Evolutionary conservation across 2,329 filamentous ascomycete genomes (phyloP).

Genomic region (Phaeophleospora eucalypticola): DNA sequence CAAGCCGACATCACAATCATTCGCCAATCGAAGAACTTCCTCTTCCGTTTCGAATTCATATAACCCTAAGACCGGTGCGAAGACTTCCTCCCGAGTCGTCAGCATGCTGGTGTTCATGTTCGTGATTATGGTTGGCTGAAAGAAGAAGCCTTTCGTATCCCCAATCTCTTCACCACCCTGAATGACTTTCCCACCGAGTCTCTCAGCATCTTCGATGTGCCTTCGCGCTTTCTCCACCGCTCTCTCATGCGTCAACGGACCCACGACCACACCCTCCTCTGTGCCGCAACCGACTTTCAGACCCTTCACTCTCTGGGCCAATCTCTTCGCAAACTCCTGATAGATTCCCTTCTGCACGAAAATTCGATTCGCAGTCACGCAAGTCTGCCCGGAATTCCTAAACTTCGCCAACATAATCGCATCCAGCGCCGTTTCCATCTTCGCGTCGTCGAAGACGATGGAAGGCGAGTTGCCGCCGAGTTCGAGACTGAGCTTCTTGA

Average conservation of each 20-base stretch:
- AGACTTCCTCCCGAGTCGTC: constrained; percentile 84
- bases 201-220: constrained; percentile 74
- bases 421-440: constrained; percentile 27
- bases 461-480: constrained; percentile 33
- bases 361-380: constrained; percentile 43
- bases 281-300: constrained; percentile 19
- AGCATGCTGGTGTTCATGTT: constrained; percentile 83
- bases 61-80: constrained; percentile 85
- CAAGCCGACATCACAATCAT: constrained; percentile 76
- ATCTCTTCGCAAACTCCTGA: constrained; percentile 51
- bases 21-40: constrained; percentile 81
- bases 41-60: constrained; percentile 86
- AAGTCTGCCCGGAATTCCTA: constrained; percentile 29
- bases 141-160: constrained; percentile 64
- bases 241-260: constrained; percentile 79
- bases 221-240: constrained; percentile 74
- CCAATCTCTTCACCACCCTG: constrained; percentile 55
- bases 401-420: constrained; percentile 29
- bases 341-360: constrained; percentile 52
- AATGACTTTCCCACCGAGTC: constrained; percentile 71
- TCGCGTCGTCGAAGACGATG: constrained; percentile 34
- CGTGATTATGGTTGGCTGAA: constrained; percentile 80
- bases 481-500: constrained; percentile 32
- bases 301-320: constrained; percentile 41
- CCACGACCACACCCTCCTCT: constrained; percentile 33